These are phyloP conservation scores for Tricholoma bakamatsutake DNA, from an alignment of 768 basidiomycete species.

Conservation along the genomic window DNA sequence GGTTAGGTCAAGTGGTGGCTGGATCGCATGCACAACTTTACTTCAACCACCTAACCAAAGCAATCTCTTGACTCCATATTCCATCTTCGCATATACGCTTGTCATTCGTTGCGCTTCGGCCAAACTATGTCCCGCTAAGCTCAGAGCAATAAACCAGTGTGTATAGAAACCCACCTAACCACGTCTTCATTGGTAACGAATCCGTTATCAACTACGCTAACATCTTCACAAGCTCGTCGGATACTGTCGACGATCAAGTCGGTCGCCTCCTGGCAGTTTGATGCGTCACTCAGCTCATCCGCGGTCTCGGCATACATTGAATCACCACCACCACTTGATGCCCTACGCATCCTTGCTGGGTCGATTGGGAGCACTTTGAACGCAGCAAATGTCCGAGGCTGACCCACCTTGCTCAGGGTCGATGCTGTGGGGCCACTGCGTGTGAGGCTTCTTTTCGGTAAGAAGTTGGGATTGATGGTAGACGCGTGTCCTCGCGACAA, in stretches of 20 bases:
- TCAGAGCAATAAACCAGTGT: constrained; percentile 5
- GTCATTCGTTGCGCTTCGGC: constrained; percentile 82
- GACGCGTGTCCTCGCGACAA: constrained; percentile 9
- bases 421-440: constrained; percentile 24
- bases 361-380: constrained; percentile 80
- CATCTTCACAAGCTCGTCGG: constrained; percentile 56
- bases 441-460: constrained; percentile 9
- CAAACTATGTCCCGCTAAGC: constrained; percentile 39
- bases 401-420: constrained; percentile 26
- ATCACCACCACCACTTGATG: constrained; percentile 37
- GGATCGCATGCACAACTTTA: not conserved
- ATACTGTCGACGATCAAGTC: constrained; percentile 72
- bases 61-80: constrained; percentile 87
- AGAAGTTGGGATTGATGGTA: constrained; percentile 6
- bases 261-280: constrained; percentile 72
- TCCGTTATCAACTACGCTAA: constrained; percentile 40
- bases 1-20: not conserved
- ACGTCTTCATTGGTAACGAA: constrained; percentile 68
- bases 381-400: constrained; percentile 48
- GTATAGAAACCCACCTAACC: constrained; percentile 54
- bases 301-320: constrained; percentile 45
- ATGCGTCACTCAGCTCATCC: constrained; percentile 55
- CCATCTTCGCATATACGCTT: constrained; percentile 86
- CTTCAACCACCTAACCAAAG: constrained; percentile 75
- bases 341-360: constrained; percentile 43